These are phyloP conservation scores for Paramecium caudatum DNA, from an alignment of 73 alveolate genomes.

Conservation along the genomic window DNA sequence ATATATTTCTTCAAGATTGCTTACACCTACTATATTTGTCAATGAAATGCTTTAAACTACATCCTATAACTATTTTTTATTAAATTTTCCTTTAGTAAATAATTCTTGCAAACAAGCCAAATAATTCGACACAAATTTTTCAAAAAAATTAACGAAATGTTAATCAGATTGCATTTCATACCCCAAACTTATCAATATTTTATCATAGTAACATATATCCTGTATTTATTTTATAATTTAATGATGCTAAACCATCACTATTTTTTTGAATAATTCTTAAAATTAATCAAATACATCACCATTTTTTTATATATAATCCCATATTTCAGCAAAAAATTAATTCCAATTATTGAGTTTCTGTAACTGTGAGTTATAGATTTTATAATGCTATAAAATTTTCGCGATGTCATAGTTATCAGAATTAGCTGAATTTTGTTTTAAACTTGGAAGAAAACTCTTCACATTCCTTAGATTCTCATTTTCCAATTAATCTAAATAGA, in stretches of 20 bases:
- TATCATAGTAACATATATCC: slow-evolving; percentile 42
- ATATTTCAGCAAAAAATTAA: background rate
- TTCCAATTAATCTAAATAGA: slow-evolving; percentile 1
- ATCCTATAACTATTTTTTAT: background rate
- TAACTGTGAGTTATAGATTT: background rate
- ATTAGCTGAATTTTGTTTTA: background rate
- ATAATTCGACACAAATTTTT: slow-evolving; percentile 26
- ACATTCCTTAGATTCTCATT: background rate
- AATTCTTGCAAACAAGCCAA: background rate
- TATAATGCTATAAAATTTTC: background rate
- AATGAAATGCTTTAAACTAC: background rate
- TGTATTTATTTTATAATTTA: background rate
- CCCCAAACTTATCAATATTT: slow-evolving; percentile 29
- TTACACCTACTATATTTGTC: background rate
- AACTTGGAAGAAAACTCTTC: background rate
- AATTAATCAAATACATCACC: slow-evolving; percentile 27
- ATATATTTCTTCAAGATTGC: background rate
- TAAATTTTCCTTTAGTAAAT: background rate
- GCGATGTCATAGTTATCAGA: slow-evolving; percentile 7
- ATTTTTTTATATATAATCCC: slow-evolving; percentile 38
- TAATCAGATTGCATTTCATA: slow-evolving; percentile 18
- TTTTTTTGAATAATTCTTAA: background rate
- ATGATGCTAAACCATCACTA: background rate
- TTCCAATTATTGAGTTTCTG: background rate
- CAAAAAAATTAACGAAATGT: background rate